Percentiles rank a stretch among this genome's conserved stretches.
Conservation (phyloP, 495 filamentous ascomycete species). For the Podospora fimiseda region DNA sequence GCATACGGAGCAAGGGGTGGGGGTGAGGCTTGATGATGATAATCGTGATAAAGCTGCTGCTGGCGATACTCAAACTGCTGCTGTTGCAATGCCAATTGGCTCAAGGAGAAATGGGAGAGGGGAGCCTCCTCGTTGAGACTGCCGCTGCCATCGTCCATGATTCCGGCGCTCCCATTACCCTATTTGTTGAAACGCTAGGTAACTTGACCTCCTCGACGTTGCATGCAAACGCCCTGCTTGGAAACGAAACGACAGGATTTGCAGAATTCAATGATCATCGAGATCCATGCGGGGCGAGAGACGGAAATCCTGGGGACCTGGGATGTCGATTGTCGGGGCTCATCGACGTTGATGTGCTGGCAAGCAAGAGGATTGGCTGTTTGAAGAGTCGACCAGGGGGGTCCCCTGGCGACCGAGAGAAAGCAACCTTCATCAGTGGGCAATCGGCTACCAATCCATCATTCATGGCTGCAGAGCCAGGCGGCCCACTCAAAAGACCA, state of each 20-base stretch:
- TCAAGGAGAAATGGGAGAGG: constrained; percentile 16
- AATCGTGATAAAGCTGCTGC: constrained; percentile 5
- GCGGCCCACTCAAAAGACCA: not conserved
- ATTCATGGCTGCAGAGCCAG: not conserved
- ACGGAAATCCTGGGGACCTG: not conserved
- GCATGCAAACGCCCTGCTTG: constrained; percentile 14
- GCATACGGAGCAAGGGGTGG: constrained; percentile 32
- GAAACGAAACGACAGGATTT: constrained; percentile 19
- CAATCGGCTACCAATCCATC: not conserved
- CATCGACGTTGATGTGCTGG: constrained; percentile 32
- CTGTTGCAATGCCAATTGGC: constrained; percentile 10
- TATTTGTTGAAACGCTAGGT: constrained; percentile 2
- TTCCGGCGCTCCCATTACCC: constrained; percentile 24
- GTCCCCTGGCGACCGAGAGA: constrained; percentile 5
- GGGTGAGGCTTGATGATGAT: too few species aligned
- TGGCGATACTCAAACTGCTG: constrained; percentile 8
- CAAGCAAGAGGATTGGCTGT: constrained; percentile 29
- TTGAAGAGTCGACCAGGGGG: constrained; percentile 8
- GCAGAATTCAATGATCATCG: constrained; percentile 22
- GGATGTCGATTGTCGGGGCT: constrained; percentile 24
- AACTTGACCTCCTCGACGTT: constrained; percentile 2
- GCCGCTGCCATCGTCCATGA: constrained; percentile 34
- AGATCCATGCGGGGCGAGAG: constrained; percentile 24
- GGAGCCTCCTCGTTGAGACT: constrained; percentile 27
- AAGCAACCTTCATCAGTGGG: not conserved